A percentile compares a stretch with the other conserved stretches of the same genome.
phyloP scores from a whole-genome alignment of 352 stramenopile genomes.

The Phytophthora syringae region DNA sequence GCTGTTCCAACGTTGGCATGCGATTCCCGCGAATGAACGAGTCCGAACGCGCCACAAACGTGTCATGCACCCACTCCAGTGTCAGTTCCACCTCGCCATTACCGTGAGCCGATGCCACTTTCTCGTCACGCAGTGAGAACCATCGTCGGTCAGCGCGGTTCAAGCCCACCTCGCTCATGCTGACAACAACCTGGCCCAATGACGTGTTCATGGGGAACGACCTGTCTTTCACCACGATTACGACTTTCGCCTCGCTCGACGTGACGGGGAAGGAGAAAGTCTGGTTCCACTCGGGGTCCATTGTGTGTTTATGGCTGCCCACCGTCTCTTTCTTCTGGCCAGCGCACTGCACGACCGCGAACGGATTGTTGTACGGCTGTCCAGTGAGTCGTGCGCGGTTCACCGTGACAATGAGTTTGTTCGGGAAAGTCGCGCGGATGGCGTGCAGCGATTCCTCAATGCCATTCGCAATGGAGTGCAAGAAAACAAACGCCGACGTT shows the following conservation, averaged over 20 bases:
- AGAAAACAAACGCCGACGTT: slow-evolving; percentile 87
- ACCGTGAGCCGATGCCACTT: slow-evolving; percentile 57
- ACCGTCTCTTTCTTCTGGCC: slow-evolving; percentile 90
- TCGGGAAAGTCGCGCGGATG: slow-evolving; percentile 86
- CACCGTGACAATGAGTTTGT: slow-evolving; percentile 91
- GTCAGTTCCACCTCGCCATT: slow-evolving; percentile 90
- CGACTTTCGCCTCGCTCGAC: slow-evolving; percentile 70
- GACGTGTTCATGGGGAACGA: slow-evolving; percentile 80
- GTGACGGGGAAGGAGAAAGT: slow-evolving; percentile 90
- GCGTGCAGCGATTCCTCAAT: slow-evolving; percentile 80
- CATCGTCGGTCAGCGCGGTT: slow-evolving; percentile 83
- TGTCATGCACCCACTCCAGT: slow-evolving; percentile 91
- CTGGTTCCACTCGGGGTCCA: slow-evolving; percentile 92
- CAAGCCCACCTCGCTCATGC: slow-evolving; percentile 81
- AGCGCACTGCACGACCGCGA: slow-evolving; percentile 77
- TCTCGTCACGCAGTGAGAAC: slow-evolving; percentile 84
- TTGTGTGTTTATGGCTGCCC: slow-evolving; percentile 88
- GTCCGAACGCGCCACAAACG: slow-evolving; percentile 88
- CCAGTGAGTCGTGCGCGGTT: slow-evolving; percentile 83
- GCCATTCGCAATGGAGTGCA: slow-evolving; percentile 77
- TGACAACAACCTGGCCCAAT: slow-evolving; percentile 74
- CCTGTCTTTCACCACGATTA: slow-evolving; percentile 77
- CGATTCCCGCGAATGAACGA: slow-evolving; percentile 83
- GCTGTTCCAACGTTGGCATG: slow-evolving; percentile 43
- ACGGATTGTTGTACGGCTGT: slow-evolving; percentile 90